Percentiles rank a stretch among this genome's conserved stretches.
phyloP scores from a whole-genome alignment of 2,329 filamentous ascomycete species.

The Aspergillus glaucus region DNA sequence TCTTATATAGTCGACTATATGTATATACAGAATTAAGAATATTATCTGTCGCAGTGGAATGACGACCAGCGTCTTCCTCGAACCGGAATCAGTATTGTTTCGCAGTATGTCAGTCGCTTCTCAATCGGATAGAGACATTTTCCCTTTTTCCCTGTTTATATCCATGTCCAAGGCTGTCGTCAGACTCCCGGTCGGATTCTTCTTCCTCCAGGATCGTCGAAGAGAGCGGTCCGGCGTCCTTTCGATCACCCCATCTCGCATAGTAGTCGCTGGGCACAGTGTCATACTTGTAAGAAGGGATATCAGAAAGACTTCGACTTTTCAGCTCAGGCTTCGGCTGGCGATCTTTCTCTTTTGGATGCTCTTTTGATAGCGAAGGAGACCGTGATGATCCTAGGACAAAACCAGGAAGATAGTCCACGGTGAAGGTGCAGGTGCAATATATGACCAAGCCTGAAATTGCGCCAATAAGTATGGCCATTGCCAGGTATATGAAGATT shows the following conservation, averaged over 20 bases:
- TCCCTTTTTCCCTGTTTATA: not conserved
- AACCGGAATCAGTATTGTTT: too few species aligned
- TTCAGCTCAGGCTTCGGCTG: constrained; percentile 9
- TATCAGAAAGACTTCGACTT: constrained; percentile 7
- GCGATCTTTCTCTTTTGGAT: constrained; percentile 7
- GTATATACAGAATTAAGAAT: too few species aligned
- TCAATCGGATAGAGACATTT: not conserved
- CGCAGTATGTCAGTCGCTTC: not conserved
- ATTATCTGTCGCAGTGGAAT: too few species aligned
- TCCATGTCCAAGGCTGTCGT: not conserved
- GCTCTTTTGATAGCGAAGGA: not conserved
- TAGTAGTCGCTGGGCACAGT: not conserved
- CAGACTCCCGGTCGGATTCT: constrained; percentile 17
- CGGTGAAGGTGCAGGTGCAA: constrained; percentile 50
- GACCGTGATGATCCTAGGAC: constrained; percentile 28
- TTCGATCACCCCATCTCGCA: constrained; percentile 2
- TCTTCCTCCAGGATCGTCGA: constrained; percentile 29
- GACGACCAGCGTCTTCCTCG: too few species aligned
- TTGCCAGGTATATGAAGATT: constrained; percentile 53
- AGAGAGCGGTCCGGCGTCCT: constrained; percentile 1
- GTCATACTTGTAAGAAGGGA: not conserved
- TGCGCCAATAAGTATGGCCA: constrained; percentile 62
- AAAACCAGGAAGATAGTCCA: constrained; percentile 42
- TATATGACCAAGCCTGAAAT: constrained; percentile 56
- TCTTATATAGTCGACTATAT: too few species aligned